Conservation (phyloP, 805 yeast species). For the Teunomyces aglyptinius region DNA sequence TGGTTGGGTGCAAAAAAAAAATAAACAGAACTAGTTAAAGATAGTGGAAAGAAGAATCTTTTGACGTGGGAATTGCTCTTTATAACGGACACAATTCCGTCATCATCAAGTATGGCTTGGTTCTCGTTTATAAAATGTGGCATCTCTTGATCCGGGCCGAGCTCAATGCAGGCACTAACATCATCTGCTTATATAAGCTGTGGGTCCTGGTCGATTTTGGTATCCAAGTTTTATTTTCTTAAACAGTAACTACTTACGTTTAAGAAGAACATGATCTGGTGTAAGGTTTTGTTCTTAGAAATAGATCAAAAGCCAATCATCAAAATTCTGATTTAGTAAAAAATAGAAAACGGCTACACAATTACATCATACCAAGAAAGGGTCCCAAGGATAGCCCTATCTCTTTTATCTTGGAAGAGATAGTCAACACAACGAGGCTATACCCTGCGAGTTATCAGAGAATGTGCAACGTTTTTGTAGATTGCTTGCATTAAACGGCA, state of each 20-base stretch:
- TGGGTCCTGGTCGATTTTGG: too few relatives aligned
- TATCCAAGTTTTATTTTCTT: too few relatives aligned
- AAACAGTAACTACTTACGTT: too few relatives aligned
- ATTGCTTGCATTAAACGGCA: background rate
- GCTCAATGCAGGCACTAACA: background rate
- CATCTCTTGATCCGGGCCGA: background rate
- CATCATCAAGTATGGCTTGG: background rate
- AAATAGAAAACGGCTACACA: background rate
- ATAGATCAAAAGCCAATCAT: too few relatives aligned
- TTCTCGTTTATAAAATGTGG: background rate
- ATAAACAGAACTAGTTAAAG: background rate
- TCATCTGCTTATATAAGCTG: background rate
- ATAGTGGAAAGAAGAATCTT: background rate
- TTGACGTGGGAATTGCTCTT: background rate
- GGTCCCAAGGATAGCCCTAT: background rate
- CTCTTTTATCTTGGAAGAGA: background rate
- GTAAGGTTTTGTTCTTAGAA: too few relatives aligned
- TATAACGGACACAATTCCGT: background rate
- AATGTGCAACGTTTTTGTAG: background rate
- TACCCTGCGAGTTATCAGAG: background rate
- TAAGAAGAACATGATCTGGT: too few relatives aligned
- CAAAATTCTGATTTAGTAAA: background rate
- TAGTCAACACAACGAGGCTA: background rate
- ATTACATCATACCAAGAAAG: background rate
- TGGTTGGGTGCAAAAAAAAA: slow-evolving; percentile 1